Evolutionary conservation across 257 asterid species (phyloP).

Genomic region (Paraleonurus japonicus): DNA sequence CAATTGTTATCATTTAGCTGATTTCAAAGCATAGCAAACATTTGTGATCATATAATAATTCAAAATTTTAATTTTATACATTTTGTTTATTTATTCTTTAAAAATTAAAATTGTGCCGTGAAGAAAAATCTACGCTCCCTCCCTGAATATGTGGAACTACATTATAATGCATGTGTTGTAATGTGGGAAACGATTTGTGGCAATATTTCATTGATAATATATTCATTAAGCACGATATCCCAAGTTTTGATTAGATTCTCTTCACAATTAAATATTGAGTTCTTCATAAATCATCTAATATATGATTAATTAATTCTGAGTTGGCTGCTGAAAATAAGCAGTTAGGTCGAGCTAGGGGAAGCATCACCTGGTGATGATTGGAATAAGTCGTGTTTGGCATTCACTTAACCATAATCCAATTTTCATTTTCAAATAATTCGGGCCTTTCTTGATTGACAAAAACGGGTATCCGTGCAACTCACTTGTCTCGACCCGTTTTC

Average conservation of each 20-base stretch:
- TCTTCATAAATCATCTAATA: no score
- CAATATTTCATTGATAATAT: background rate
- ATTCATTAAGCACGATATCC: slow-evolving; percentile 2
- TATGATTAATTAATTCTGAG: background rate
- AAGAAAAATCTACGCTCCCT: no score
- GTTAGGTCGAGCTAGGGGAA: background rate
- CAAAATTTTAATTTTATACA: no score
- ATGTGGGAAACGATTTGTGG: background rate
- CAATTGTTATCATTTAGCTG: no score
- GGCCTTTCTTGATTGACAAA: background rate
- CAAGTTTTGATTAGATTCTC: slow-evolving; percentile 1
- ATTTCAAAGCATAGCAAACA: no score
- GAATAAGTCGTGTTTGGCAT: background rate
- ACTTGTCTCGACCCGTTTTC: no score
- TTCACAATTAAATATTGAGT: background rate
- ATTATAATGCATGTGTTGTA: background rate
- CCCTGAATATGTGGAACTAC: background rate
- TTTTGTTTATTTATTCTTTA: no score
- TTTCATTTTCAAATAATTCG: background rate
- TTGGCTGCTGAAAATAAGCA: background rate
- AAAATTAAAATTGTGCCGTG: no score
- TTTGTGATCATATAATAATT: no score
- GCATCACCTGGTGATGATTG: slow-evolving; percentile 20
- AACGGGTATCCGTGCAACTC: no score
- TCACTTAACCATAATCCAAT: background rate